Conservation (phyloP, 495 filamentous ascomycete genomes). For the Hamigera avellanea region DNA sequence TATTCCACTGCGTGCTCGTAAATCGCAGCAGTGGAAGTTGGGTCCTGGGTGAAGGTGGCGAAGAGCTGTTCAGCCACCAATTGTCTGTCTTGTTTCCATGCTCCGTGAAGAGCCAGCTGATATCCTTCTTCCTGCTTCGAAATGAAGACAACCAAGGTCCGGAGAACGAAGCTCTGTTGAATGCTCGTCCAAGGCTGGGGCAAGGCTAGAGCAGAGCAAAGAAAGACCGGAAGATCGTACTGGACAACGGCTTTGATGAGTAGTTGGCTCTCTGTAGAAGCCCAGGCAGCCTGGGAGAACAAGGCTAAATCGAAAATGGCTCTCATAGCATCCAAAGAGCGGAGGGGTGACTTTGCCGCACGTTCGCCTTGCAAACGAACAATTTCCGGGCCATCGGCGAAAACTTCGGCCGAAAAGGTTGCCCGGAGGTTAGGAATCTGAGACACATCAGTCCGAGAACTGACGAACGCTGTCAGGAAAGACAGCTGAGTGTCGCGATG, state of each 20-base stretch:
- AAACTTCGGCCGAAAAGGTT: slow-evolving; percentile 68
- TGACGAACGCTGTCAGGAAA: slow-evolving; percentile 72
- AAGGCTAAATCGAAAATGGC: slow-evolving; percentile 70
- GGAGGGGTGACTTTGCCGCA: slow-evolving; percentile 74
- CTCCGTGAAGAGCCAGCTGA: slow-evolving; percentile 73
- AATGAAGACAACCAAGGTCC: slow-evolving; percentile 50
- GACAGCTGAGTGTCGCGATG: slow-evolving; percentile 78
- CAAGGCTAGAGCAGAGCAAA: slow-evolving; percentile 63
- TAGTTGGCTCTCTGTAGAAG: slow-evolving; percentile 52
- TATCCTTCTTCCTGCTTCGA: slow-evolving; percentile 53
- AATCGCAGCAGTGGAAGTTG: slow-evolving; percentile 62
- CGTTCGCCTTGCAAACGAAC: slow-evolving; percentile 59
- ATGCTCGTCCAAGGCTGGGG: slow-evolving; percentile 52
- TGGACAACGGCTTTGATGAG: slow-evolving; percentile 40
- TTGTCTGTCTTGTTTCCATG: slow-evolving; percentile 76
- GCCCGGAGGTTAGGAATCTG: slow-evolving; percentile 69
- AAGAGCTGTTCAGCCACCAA: slow-evolving; percentile 74
- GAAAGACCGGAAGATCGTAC: slow-evolving; percentile 51
- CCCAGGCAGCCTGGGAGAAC: slow-evolving; percentile 51
- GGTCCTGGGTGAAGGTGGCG: slow-evolving; percentile 65
- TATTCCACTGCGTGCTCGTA: slow-evolving; percentile 71
- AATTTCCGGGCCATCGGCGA: slow-evolving; percentile 55
- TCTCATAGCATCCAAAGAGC: slow-evolving; percentile 75
- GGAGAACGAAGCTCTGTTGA: slow-evolving; percentile 50
- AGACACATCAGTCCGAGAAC: slow-evolving; percentile 66